Conservation (phyloP, 108 stramenopile genomes). For the Cylindrotheca closterium region DNA sequence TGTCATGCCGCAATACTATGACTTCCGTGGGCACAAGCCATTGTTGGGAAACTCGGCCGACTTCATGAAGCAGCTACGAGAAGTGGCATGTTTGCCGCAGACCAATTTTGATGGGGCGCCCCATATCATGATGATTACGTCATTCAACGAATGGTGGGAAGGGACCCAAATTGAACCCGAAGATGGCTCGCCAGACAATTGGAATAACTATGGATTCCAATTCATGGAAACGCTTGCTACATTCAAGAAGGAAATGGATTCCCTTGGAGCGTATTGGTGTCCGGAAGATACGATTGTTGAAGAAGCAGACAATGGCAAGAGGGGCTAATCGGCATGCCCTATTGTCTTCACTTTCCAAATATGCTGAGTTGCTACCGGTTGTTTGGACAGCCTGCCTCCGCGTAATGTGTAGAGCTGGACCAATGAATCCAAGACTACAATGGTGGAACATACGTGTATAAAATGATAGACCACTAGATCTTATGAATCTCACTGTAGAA, state of each 20-base stretch:
- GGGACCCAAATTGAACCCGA: constrained; percentile 28
- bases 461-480: no score
- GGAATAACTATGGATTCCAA: constrained; percentile 15
- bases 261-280: constrained; percentile 2
- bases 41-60: constrained; percentile 9
- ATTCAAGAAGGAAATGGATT: constrained; percentile 14
- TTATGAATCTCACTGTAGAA: no score
- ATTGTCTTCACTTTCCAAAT: no score
- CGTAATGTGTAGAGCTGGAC: no score
- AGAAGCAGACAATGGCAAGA: no score
- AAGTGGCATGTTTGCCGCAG: constrained; percentile 23
- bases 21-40: constrained; percentile 26
- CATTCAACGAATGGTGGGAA: constrained; percentile 43
- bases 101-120: constrained; percentile 17
- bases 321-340: no score
- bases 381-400: no score
- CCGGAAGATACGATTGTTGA: no score
- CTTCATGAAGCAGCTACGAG: constrained; percentile 18
- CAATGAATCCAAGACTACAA: no score
- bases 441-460: no score
- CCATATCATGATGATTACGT: constrained; percentile 25
- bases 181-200: constrained; percentile 1
- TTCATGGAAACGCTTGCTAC: constrained; percentile 20
- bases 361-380: no score
- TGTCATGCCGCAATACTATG: constrained; percentile 28